These are phyloP conservation scores for Penicillium longicatenatum DNA, from an alignment of 495 filamentous ascomycete genomes.

Conservation along the genomic window DNA sequence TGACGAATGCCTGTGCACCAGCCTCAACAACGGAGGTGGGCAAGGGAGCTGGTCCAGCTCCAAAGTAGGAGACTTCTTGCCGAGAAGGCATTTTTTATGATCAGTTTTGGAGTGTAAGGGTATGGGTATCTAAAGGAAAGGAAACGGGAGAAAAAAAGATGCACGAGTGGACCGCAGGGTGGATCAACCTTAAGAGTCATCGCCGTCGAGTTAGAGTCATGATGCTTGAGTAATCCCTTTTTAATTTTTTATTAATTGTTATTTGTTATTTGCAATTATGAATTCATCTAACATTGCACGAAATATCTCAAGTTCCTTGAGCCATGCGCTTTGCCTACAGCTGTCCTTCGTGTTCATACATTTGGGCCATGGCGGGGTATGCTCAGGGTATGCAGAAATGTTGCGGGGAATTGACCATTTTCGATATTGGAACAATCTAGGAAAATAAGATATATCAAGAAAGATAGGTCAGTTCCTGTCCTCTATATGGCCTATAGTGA, in stretches of 20 bases:
- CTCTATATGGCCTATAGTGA: too few species aligned
- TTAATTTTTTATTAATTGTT: background rate
- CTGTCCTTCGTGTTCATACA: background rate
- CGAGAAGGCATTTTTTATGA: constrained; percentile 34
- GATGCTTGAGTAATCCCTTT: background rate
- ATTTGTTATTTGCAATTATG: background rate
- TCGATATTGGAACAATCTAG: background rate
- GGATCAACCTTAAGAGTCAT: constrained; percentile 25
- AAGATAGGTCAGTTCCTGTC: background rate
- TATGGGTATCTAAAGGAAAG: constrained; percentile 13
- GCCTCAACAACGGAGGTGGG: constrained; percentile 75
- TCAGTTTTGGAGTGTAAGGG: constrained; percentile 2
- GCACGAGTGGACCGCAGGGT: constrained; percentile 20
- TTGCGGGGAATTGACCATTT: background rate
- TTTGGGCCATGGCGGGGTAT: constrained; percentile 24
- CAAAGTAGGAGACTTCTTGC: constrained; percentile 74
- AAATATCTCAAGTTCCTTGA: background rate
- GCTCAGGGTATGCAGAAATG: constrained; percentile 7
- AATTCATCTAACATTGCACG: too few species aligned
- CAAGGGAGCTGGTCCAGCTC: constrained; percentile 82
- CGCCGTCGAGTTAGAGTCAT: background rate
- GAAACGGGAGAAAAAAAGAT: constrained; percentile 24
- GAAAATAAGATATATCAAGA: background rate
- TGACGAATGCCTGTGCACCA: constrained; percentile 73
- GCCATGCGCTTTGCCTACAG: background rate